Evolutionary conservation across 345 rosid species (phyloP).

Genomic region (Turnera subulata): DNA sequence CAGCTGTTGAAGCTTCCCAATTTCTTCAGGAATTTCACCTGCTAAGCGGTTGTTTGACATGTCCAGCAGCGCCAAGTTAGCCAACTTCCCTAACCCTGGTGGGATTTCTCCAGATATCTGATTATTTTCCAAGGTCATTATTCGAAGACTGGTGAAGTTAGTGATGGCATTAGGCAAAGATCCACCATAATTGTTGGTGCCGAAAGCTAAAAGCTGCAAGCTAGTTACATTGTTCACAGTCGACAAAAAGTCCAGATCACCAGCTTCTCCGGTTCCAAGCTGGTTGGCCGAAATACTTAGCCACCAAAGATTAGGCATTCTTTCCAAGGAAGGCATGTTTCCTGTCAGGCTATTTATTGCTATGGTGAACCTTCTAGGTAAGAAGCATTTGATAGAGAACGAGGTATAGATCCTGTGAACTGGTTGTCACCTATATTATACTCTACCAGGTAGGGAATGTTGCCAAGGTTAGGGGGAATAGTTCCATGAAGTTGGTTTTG

Average conservation of each 20-base stretch:
- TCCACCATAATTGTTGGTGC: conserved; percentile 9
- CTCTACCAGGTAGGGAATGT: not conserved
- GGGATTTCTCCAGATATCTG: conserved; percentile 10
- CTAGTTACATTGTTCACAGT: conserved; percentile 5
- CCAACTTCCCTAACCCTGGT: conserved; percentile 2
- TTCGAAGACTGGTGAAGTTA: conserved; percentile 5
- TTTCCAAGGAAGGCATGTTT: conserved; percentile 11
- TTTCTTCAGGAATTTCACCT: no score
- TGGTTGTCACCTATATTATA: conserved; percentile 9
- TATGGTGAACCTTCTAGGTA: conserved; percentile 8
- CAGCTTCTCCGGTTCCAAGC: conserved; percentile 10
- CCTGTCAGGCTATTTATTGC: conserved; percentile 2
- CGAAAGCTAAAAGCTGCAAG: conserved; percentile 2
- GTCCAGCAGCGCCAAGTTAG: not conserved
- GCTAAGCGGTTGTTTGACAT: no score
- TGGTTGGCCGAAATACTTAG: conserved; percentile 9
- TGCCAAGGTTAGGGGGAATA: conserved; percentile 3
- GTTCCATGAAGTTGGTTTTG: conserved; percentile 4
- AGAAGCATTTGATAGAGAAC: conserved; percentile 11
- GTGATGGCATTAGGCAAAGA: conserved; percentile 4
- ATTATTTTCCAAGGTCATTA: not conserved
- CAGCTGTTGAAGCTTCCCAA: no score
- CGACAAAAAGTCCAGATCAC: conserved; percentile 10
- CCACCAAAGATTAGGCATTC: conserved; percentile 9
- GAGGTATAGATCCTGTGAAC: conserved; percentile 12